Evolutionary conservation across 768 basidiomycete species (phyloP), one percentile per base, ranked within the genome.

Genomic region (Coprinopsis marcescibilis): DNA sequence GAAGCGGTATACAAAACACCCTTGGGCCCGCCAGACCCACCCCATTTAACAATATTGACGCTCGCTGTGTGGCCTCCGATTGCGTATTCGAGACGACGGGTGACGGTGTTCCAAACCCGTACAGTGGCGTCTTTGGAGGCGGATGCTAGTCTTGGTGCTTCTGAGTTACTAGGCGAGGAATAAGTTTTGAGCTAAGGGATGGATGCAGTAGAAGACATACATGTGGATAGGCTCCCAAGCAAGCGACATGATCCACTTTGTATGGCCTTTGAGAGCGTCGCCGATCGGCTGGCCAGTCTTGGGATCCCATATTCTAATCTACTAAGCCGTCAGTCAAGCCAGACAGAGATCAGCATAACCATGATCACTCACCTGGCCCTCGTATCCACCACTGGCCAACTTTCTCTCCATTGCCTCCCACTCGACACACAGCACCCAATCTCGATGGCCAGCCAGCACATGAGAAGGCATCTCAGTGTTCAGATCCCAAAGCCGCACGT

Each of bases 151-250:
- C 95, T 85, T 12, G 93, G 93, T 1, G 80, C 68, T 14, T 76
- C 62, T 1, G 87, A 65, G 57, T 92, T 94, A 64, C 90, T 94
- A 47, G 15, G 48, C 36, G 43, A 52, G 37, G 7, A 27, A 46
- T 20, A 34, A 49, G 35, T 13, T 25, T 20, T 43, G 43, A 26
- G 41, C 44, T 50, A 8, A 19, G 10, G 19, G 25, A n/a, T 24
- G 37, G 34, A 39, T 12, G 12, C 51, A 30, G 46, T 20, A 37
- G n/a, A 5, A 23, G 29, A 67, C 82, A 54, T 56, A 92, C 85
- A 96, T 70, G 63, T 97, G 95, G 38, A 93, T 82, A 4, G 96
- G 95, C 61, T 98, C 96, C 91, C 94, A 98, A 29, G 92, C 78
- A 19, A 99, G 75, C 13, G 88, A 88, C 3, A 87, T 98, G 49